A percentile compares a stretch with the other conserved stretches of the same genome.
phyloP scores from a whole-genome alignment of 345 rosid genomes.

The Boechera divaricarpa region DNA sequence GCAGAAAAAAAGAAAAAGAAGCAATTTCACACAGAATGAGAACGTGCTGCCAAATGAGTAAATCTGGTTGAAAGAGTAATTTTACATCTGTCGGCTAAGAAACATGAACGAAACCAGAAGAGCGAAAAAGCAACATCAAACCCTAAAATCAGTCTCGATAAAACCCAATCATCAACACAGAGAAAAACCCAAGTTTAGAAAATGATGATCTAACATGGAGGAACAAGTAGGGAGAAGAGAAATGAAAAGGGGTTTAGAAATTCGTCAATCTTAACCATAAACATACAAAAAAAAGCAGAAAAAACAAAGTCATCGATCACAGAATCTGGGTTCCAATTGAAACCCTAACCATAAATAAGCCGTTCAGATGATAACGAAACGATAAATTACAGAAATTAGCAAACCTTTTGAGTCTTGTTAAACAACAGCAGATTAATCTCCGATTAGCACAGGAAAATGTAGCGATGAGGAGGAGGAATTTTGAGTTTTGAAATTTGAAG shows the following conservation, averaged over 20 bases:
- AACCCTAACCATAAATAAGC: background rate
- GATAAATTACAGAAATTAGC: background rate
- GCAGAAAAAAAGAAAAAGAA: background rate
- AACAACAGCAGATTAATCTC: background rate
- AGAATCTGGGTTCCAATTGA: background rate
- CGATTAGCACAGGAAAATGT: background rate
- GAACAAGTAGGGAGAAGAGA: background rate
- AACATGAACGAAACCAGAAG: background rate
- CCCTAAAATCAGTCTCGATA: conserved; percentile 10
- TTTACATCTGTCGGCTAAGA: background rate
- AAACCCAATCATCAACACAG: background rate
- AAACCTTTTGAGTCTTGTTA: conserved; percentile 12
- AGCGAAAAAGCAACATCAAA: conserved; percentile 1
- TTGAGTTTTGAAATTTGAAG: background rate
- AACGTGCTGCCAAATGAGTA: background rate
- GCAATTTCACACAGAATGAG: too few relatives aligned
- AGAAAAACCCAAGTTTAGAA: background rate
- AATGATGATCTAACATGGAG: background rate
- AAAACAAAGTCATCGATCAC: background rate
- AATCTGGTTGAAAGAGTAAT: too few relatives aligned
- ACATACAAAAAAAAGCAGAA: background rate
- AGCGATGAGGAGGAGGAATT: background rate
- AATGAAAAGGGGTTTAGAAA: background rate
- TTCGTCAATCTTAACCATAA: background rate
- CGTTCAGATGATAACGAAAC: background rate